These are phyloP conservation scores for Rhodotorula taiwanensis DNA, from an alignment of 768 basidiomycete species.

Conservation along the genomic window DNA sequence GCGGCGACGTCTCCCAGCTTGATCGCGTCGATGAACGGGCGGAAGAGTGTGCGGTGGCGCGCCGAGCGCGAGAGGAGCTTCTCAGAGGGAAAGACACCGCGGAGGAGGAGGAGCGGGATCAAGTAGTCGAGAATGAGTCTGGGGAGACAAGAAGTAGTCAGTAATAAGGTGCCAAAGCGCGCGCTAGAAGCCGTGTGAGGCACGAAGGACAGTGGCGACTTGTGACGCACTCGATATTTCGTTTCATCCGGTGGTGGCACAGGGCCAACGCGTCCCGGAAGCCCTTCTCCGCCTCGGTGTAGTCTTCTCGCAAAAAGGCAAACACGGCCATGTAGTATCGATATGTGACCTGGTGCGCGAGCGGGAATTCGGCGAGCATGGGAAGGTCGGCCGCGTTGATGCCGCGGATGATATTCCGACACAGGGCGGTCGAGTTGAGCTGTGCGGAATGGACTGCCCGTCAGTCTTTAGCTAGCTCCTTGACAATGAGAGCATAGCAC, in stretches of 20 bases:
- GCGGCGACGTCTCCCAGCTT: slow-evolving; percentile 64
- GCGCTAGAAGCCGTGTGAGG: slow-evolving; percentile 13
- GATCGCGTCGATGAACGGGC: slow-evolving; percentile 74
- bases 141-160: not conserved
- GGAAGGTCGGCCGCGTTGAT: slow-evolving; percentile 82
- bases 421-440: slow-evolving; percentile 84
- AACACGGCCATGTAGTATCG: slow-evolving; percentile 92
- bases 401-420: slow-evolving; percentile 84
- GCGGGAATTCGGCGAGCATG: slow-evolving; percentile 62
- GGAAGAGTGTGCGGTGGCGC: slow-evolving; percentile 62
- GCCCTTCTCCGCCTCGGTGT: slow-evolving; percentile 57
- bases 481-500: slow-evolving; percentile 42
- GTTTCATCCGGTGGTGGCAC: slow-evolving; percentile 61
- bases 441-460: slow-evolving; percentile 42
- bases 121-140: slow-evolving; percentile 88
- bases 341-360: slow-evolving; percentile 67
- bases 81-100: slow-evolving; percentile 73
- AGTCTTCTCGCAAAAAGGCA: slow-evolving; percentile 86
- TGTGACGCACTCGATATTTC: slow-evolving; percentile 68
- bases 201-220: not conserved
- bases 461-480: not conserved
- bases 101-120: slow-evolving; percentile 78
- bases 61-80: slow-evolving; percentile 57
- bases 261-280: slow-evolving; percentile 11
- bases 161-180: too few relatives aligned